phyloP scores from a whole-genome alignment of 768 basidiomycete species.

The Sporobolomyces pararoseus region DNA sequence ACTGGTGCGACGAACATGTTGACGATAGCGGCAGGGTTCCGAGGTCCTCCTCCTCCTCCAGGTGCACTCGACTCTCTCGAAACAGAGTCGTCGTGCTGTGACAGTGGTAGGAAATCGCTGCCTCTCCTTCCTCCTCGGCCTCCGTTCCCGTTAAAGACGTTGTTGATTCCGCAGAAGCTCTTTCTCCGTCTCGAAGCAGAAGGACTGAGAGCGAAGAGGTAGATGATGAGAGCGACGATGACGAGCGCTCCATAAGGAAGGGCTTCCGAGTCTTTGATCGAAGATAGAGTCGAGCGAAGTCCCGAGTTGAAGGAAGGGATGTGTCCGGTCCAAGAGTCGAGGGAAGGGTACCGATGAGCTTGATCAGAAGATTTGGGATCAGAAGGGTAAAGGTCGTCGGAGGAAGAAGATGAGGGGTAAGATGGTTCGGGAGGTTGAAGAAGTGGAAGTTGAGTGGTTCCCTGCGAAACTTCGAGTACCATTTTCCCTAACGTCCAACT shows the following conservation, averaged over 20 bases:
- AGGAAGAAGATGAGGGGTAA: not conserved
- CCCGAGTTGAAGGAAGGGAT: conserved; percentile 31
- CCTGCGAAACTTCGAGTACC: conserved; percentile 75
- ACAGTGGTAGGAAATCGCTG: conserved; percentile 24
- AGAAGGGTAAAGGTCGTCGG: not conserved
- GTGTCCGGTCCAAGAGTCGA: conserved; percentile 31
- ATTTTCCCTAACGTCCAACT: conserved; percentile 99
- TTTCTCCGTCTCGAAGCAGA: conserved; percentile 17
- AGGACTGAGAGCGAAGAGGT: conserved; percentile 25
- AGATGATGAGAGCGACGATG: conserved; percentile 17
- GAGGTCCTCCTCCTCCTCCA: not conserved
- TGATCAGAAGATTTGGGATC: not conserved
- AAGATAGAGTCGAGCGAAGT: conserved; percentile 27
- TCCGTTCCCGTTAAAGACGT: not conserved
- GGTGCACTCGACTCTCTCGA: conserved; percentile 3
- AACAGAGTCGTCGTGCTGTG: conserved; percentile 16
- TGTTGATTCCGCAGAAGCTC: conserved; percentile 17
- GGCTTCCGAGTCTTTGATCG: conserved; percentile 22
- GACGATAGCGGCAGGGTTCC: not conserved
- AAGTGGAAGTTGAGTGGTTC: conserved; percentile 21
- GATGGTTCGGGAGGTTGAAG: not conserved
- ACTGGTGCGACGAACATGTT: conserved; percentile 1
- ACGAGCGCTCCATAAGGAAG: conserved; percentile 23
- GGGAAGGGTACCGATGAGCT: not conserved
- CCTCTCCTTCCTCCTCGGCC: conserved; percentile 15